Conservation (phyloP, 805 yeast genomes). For the Ogataea minuta region DNA sequence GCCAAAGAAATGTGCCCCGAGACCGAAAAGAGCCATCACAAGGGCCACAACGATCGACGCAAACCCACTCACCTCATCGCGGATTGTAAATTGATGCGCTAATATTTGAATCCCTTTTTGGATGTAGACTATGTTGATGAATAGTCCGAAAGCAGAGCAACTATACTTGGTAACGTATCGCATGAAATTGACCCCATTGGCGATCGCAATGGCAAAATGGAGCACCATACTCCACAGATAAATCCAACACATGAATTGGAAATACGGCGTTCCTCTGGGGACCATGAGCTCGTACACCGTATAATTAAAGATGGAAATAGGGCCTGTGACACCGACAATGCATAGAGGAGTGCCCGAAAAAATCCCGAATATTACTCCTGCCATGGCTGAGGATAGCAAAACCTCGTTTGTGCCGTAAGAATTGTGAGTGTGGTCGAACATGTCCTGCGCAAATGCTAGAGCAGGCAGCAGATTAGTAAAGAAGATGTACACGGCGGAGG, state of each 20-base stretch:
- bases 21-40: constrained; percentile 74
- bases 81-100: constrained; percentile 58
- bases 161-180: constrained; percentile 76
- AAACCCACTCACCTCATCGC: constrained; percentile 41
- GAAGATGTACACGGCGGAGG: constrained; percentile 77
- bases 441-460: constrained; percentile 92
- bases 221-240: constrained; percentile 86
- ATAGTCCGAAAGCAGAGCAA: constrained; percentile 91
- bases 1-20: constrained; percentile 58
- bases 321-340: constrained; percentile 97
- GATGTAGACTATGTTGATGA: constrained; percentile 82
- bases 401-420: constrained; percentile 93
- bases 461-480: constrained; percentile 93
- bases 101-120: constrained; percentile 89
- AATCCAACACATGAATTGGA: constrained; percentile 95
- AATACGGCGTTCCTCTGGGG: constrained; percentile 54
- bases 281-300: constrained; percentile 75
- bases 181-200: constrained; percentile 65
- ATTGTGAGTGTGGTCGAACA: constrained; percentile 87
- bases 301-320: constrained; percentile 86
- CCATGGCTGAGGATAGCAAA: constrained; percentile 77
- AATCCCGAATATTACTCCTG: constrained; percentile 84
- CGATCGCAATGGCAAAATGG: constrained; percentile 69
- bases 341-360: constrained; percentile 89
- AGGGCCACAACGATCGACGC: constrained; percentile 73